Percentiles rank a stretch among this genome's conserved stretches.
Conservation (phyloP, 495 filamentous ascomycete species). For the Penicillium daleae region DNA sequence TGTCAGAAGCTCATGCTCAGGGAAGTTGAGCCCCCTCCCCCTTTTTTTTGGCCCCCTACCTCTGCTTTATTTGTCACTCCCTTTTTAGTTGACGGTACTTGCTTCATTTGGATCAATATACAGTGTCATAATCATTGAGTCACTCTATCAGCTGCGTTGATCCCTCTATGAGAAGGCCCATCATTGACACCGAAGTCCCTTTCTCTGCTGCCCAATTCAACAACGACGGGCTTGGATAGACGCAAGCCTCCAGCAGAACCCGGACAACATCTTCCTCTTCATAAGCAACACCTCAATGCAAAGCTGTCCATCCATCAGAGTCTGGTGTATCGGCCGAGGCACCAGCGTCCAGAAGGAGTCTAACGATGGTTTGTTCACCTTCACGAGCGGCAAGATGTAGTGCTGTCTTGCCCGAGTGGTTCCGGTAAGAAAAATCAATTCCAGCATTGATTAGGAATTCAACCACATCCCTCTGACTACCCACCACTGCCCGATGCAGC, state of each 20-base stretch:
- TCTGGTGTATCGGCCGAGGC: slow-evolving; percentile 1
- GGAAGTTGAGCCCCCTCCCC: no score
- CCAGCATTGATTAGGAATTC: slow-evolving; percentile 3
- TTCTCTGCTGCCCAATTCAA: no score
- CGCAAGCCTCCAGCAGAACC: slow-evolving; percentile 1
- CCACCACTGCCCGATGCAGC: slow-evolving; percentile 4
- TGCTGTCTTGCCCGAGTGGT: background rate
- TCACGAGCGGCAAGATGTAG: slow-evolving; percentile 7
- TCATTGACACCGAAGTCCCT: no score
- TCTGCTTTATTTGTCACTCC: no score
- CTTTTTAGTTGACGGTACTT: no score
- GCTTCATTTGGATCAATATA: no score
- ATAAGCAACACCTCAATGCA: slow-evolving; percentile 7
- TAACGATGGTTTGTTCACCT: background rate
- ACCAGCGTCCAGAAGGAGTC: background rate
- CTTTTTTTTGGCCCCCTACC: no score
- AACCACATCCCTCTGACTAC: slow-evolving; percentile 4
- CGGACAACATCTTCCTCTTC: background rate
- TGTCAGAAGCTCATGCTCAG: no score
- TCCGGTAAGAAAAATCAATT: slow-evolving; percentile 3
- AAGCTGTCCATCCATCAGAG: slow-evolving; percentile 3
- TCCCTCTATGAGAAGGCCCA: no score
- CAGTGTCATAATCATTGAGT: no score
- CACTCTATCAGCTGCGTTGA: no score
- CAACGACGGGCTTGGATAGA: background rate